Evolutionary conservation across 192 early-diverging fungal genomes (phyloP), one percentile per base, ranked within the genome.

Genomic region (Rhizophagus prolifer): DNA sequence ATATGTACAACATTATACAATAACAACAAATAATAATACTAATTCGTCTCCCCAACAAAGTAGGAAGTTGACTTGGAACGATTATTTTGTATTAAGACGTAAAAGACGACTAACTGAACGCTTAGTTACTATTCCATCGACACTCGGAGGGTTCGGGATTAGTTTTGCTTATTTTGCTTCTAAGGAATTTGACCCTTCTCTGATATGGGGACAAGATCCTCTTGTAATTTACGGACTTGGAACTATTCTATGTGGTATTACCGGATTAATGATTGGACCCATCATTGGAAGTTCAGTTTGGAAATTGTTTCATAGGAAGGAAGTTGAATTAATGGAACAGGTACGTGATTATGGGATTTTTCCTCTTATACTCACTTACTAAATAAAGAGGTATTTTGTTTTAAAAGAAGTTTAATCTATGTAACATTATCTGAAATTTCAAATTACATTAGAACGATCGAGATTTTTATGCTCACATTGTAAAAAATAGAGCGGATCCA

Each of bases 401-500:
- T 44, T 44, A 12, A 12, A 44, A 44, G 41, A 44, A 44, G 12
- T 12, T 50, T 14, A 50, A 54, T 7, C 21, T 2, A 50, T 50
- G 38, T 41, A 9, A 41, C 41, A 44, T 54, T n/a, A 54, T 54
- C 1, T 16, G 16, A 54, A 54, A 54, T 19, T 54, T 44, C 41
- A 44, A 54, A 19, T 54, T 54, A n/a, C 8, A 26, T 50, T 50
- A 75, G 83, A 86, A 87, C 81, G 81, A 81, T 38, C 80, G 88
- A 81, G 87, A 85, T 71, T 92, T 92, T 73, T 91, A 87, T 78
- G 82, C 86, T 34, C 91, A 90, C 44, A 81, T 94, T 46, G 82
- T 80, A 70, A 82, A 79, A 31, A 91, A 94, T 78, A 80, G 92
- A 12, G 91, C 91, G 6, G 89, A 92, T 58, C 88, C 92, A 14